Evolutionary conservation across 345 rosid species (phyloP), one percentile per base, ranked within the genome.

Genomic region (Clarkia xantiana): DNA sequence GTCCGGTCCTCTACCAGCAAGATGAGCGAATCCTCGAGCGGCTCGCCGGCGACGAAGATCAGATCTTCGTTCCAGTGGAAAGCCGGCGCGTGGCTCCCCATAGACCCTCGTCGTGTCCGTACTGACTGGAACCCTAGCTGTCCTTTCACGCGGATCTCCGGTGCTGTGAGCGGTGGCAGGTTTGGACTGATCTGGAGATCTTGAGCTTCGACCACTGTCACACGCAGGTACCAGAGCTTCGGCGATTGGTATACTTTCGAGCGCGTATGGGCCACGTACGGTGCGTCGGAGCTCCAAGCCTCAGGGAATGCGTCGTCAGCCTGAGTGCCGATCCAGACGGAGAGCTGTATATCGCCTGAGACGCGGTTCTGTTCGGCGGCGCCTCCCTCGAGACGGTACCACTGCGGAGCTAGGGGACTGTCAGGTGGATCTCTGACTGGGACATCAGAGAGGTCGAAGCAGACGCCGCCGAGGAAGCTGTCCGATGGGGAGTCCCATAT

Each of bases 181-280:
- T 80, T 86, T 6, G 90, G 70, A 18, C 81, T 70, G 43, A 91
- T 75, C 54, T 65, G 77, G 25, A 91, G 82, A 65, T 84, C 96
- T 54, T 91, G 98, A 42, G 93, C 98, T 61, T 86, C 96, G 4
- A 91, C 67, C 34, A 91, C 80, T 11, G 89, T 79, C 39, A 78
- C 78, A 46, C 98, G 74, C 67, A 91, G 59, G 47, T 91, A 91
- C 98, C 98, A 91, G 2, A 91, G 75, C 72, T 81, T 91, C 0
- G 96, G 98, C 1, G 98, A 91, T 48, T 91, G 94, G 47, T 91
- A 91, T 0, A 91, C 98, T 65, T 91, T 91, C 0, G 98, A 84
- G 14, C 98, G 81, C 16, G 93, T 81, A 55, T 91, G 86, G 11
- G 89, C 78, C 44, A 86, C 89, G 55, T 71, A 63, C 4, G 98